Percentiles rank a stretch among this genome's conserved stretches.
phyloP scores from a whole-genome alignment of 495 filamentous ascomycete genomes.

The Podospora anserina region DNA sequence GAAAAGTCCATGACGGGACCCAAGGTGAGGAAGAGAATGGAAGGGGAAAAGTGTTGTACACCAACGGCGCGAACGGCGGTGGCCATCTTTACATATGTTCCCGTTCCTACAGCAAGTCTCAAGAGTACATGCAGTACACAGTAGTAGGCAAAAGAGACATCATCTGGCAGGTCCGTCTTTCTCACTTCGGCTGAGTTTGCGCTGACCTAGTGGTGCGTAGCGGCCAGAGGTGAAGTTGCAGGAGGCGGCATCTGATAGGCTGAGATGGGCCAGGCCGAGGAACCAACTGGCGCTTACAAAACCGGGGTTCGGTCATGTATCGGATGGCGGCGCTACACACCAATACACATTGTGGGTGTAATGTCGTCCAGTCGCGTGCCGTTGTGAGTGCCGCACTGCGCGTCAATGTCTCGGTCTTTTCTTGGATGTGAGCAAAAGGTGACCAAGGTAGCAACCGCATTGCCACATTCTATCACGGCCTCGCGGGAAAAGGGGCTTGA shows the following conservation, averaged over 20 bases:
- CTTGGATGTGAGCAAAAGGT: constrained; percentile 34
- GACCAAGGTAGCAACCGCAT: constrained; percentile 30
- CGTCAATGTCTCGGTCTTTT: constrained; percentile 49
- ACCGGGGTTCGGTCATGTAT: constrained; percentile 42
- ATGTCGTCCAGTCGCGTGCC: constrained; percentile 44
- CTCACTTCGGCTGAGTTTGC: constrained; percentile 21
- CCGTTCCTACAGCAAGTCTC: neutral
- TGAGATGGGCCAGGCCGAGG: constrained; percentile 34
- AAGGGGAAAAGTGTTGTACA: constrained; percentile 1
- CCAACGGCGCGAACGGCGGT: constrained; percentile 13
- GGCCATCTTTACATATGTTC: constrained; percentile 24
- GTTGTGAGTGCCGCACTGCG: constrained; percentile 42
- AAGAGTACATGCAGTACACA: neutral
- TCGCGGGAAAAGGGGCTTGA: constrained; percentile 26
- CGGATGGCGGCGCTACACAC: constrained; percentile 49
- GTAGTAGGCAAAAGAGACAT: neutral
- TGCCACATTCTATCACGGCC: constrained; percentile 34
- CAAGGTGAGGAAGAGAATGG: constrained; percentile 1
- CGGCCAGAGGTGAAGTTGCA: constrained; percentile 34
- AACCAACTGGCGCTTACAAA: constrained; percentile 53
- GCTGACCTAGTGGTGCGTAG: constrained; percentile 27
- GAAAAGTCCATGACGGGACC: constrained; percentile 15
- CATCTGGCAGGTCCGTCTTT: constrained; percentile 8
- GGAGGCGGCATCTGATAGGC: constrained; percentile 45
- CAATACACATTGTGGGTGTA: constrained; percentile 29